phyloP scores from a whole-genome alignment of 129 eudicot species.

The Calendula officinalis region DNA sequence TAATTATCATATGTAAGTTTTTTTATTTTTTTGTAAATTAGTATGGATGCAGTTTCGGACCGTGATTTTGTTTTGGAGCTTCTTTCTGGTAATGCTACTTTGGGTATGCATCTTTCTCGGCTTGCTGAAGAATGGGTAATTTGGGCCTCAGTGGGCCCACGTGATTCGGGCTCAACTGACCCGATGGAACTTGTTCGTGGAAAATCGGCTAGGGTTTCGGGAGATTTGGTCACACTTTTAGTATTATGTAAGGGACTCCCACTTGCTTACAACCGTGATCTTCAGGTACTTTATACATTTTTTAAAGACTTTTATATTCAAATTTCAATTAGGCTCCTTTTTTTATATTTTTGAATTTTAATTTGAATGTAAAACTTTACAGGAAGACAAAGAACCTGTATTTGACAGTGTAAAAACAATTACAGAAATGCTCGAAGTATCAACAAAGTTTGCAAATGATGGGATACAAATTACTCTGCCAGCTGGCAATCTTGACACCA shows the following conservation, averaged over 20 bases:
- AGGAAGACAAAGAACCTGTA: constrained; percentile 97
- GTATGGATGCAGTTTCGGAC: constrained; percentile 45
- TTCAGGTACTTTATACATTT: constrained; percentile 31
- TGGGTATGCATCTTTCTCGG: constrained; percentile 86
- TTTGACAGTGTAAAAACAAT: constrained; percentile 90
- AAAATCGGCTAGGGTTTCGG: constrained; percentile 85
- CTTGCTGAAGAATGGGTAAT: constrained; percentile 99
- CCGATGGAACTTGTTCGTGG: constrained; percentile 99
- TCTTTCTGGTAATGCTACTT: constrained; percentile 80
- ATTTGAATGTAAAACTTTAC: no score
- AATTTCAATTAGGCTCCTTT: no score
- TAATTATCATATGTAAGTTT: background rate
- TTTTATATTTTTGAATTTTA: no score
- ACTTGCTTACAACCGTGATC: constrained; percentile 94
- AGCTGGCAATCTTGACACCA: constrained; percentile 92
- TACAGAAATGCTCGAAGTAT: constrained; percentile 86
- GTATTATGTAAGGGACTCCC: constrained; percentile 99
- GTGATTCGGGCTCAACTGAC: constrained; percentile 96
- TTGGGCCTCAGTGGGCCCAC: constrained; percentile 98
- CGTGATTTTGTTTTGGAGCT: constrained; percentile 78
- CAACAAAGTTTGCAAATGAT: constrained; percentile 88
- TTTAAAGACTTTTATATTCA: background rate
- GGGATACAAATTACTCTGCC: constrained; percentile 76
- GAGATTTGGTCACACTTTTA: constrained; percentile 82
- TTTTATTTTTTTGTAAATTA: constrained; percentile 29